Evolutionary conservation across 345 rosid species (phyloP), one percentile per base, ranked within the genome.

Genomic region (Streptanthus diversifolius): DNA sequence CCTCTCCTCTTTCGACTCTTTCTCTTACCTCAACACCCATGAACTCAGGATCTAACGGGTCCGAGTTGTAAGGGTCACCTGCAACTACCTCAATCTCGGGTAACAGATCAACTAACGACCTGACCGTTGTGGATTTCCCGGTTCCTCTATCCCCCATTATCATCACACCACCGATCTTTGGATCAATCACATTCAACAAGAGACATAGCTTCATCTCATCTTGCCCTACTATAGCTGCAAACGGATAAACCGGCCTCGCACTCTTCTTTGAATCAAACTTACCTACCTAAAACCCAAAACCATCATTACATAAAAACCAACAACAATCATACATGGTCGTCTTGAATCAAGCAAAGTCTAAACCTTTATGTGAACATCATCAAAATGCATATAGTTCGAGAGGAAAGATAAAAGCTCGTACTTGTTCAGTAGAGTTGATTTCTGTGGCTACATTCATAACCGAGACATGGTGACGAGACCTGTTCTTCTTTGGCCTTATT

Each of bases 201-300:
- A 95, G 97, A 75, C 99, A 95, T 8, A 91, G 44, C 76, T 95
- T 95, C 99, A 95, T 91, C 88, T 95, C 99, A 77, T 95, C 99
- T 79, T 95, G 96, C 37, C 99, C 99, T 35, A 95, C 97, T 30
- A 95, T 91, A 52, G 99, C 99, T 11, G 97, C 88, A 73, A 95
- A 95, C 8, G 99, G 99, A 82, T 83, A 95, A 7, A 95, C 99
- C 0, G 99, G 96, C 54, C 99, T 89, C 55, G 88, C 96, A 77
- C 79, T 95, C 69, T 88, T 88, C 83, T 88, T 91, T 24, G 79
- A 61, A 53, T 81, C 84, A 55, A 78, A 56, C 82, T 87, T 85
- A 80, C 63, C 83, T 56, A 79, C 87, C 96, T 87, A 81, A 56
- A 76, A 29, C 1, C 70, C 78, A 66, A 21, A 65, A 22, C 36